These are phyloP conservation scores for Kazachstania kunashirensis DNA, from an alignment of 805 yeast genomes.

Conservation along the genomic window DNA sequence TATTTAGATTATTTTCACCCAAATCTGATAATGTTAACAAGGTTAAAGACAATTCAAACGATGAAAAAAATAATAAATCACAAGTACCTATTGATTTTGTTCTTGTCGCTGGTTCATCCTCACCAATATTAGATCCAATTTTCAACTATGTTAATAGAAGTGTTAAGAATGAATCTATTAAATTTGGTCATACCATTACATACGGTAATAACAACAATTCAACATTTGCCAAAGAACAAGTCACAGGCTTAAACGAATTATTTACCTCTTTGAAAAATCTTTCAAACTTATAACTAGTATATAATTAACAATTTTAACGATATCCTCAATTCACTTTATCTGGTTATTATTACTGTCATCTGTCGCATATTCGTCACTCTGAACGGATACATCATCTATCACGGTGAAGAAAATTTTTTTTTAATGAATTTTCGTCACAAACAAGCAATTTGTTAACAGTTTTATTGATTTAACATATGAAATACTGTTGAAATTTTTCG, in stretches of 20 bases:
- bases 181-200: conserved; percentile 49
- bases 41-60: not conserved
- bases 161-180: conserved; percentile 28
- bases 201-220: conserved; percentile 37
- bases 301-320: too few relatives aligned
- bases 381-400: too few relatives aligned
- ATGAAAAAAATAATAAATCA: conserved; percentile 6
- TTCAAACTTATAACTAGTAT: conserved; percentile 2
- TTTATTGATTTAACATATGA: too few relatives aligned
- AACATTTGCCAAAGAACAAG: conserved; percentile 53
- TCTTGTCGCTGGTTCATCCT: conserved; percentile 54
- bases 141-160: conserved; percentile 45
- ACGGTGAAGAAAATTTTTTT: too few relatives aligned
- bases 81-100: conserved; percentile 33
- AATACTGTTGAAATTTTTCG: too few relatives aligned
- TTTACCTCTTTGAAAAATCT: conserved; percentile 36
- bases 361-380: too few relatives aligned
- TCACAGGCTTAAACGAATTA: conserved; percentile 61
- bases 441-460: too few relatives aligned
- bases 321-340: too few relatives aligned
- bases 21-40: not conserved
- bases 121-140: conserved; percentile 57
- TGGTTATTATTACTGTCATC: too few relatives aligned
- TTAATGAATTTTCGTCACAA: too few relatives aligned
- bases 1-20: not conserved